Evolutionary conservation across 176 grass and related monocot genomes (phyloP).

Genomic region (Dactylis glomerata): DNA sequence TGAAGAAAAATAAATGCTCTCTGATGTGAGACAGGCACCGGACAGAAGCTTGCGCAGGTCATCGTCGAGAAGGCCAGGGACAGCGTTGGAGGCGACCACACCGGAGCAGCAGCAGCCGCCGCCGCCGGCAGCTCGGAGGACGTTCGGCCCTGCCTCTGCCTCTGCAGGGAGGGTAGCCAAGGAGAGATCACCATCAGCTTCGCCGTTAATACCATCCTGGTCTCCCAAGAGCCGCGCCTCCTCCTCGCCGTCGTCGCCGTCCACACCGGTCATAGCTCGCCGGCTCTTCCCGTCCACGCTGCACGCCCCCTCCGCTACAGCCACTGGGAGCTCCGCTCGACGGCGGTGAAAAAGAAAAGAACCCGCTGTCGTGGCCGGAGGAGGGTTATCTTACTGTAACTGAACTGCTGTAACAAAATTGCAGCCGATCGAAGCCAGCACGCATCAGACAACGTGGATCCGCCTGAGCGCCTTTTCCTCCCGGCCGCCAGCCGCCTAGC

Average conservation of each 20-base stretch:
- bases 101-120: conserved; percentile 32
- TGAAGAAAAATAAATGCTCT: neutral
- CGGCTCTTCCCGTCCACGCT: conserved; percentile 33
- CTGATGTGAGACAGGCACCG: conserved; percentile 5
- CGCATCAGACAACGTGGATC: neutral
- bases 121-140: neutral
- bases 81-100: conserved; percentile 23
- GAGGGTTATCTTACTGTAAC: neutral
- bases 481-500: neutral
- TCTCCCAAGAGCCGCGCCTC: conserved; percentile 27
- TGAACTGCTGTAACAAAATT: neutral
- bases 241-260: neutral
- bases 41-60: conserved; percentile 28
- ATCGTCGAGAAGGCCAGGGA: neutral
- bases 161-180: conserved; percentile 11
- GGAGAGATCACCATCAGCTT: conserved; percentile 16
- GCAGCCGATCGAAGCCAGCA: neutral
- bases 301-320: neutral
- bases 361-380: neutral
- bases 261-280: neutral
- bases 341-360: conserved; percentile 3
- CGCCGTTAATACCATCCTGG: neutral
- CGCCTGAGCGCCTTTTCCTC: neutral
- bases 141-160: conserved; percentile 22
- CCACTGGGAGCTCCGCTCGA: neutral